Base-by-base conservation (phyloP, 352 stramenopile species). In the Phytophthora meadii region DNA sequence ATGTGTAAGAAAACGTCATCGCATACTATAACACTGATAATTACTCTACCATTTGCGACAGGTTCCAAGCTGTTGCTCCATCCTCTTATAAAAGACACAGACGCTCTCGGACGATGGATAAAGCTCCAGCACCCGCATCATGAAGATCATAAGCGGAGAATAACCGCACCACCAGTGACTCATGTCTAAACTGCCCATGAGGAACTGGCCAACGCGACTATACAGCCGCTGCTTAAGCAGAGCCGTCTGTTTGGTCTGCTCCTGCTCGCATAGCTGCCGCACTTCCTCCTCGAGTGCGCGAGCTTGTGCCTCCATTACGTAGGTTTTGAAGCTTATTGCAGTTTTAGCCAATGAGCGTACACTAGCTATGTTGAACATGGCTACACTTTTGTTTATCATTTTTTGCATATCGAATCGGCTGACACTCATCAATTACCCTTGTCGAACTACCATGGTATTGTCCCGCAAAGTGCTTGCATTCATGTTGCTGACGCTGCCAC, bases 111-210 rank as follows among this genome's bases (percentile, higher is more conserved):
- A 81, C 6, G 72, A 53, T 11, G 84, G 82, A 49, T 93, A 88
- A 8, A 95, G 70, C 69, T 95, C 87, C 57, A 95, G 59, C 10
- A 95, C 58, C n/a, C 87, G 84, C 85, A 93, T 87, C 84, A 95
- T 95, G 61, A 93, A 95, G 50, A 83, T 69, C 87, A 95, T 95
- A 60, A 95, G 87, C 55, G 81, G 74, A 30, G 87, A 84, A 51
- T 88, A 90, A 37, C 54, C 30, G 58, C 87, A 95, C 87, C 87
- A 95, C 87, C 87, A 95, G 66, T 95, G 87, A 40, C 72, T 72
- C 48, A 68, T 63, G 57, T 87, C 69, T 53, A 89, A 73, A 36
- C 68, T 77, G 19, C 73, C 73, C 73, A 93, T 82, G 54, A 95
- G 77, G 59, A 93, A 95, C 61, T 90, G 79, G 27, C 87, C 87